Evolutionary conservation across 2,329 filamentous ascomycete species (phyloP), one percentile per base, ranked within the genome.

Genomic region (Lachnellula arida): DNA sequence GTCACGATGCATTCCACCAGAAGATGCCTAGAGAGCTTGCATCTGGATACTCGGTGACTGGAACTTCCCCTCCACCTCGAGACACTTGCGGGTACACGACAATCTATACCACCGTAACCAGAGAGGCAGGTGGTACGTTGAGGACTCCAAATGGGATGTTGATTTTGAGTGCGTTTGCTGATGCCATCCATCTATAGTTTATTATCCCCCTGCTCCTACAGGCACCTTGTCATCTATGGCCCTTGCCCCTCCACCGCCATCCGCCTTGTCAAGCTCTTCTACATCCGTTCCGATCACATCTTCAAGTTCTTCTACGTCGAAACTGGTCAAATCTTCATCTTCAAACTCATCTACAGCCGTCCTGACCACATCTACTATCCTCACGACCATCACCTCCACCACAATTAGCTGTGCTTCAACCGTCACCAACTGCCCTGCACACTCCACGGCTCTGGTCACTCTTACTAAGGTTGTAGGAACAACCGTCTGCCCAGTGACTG

Each of bases 71-170:
- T 12, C 22, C 14, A 14, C 9, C 44, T 23, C 15, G 15, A 35
- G 71, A 78, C 60, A 72, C 74, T 53, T 91, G 87, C 71, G 80
- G 80, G 60, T 93, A 88, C 81, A 87, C 81, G 63, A 91, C 88
- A 71, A 83, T 87, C 77, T 87, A 85, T 74, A 81, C 81, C 72
- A 89, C 86, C 69, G 80, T 82, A 75, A 85, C 81, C 66, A 88
- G 87, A 69, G 77, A 82, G 69, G 74, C 83, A 54, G 87, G 82
- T 63, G 75, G 87, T 89, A 81, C 56, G 80, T 77, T 47, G 48
- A 28, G 40, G 25, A 17, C 40, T 49, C 3, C 52, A 34, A 35
- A 76, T 47, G 49, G n/a, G 15, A 34, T 52, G 2, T 49, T n/a
- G 35, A 25, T 46, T 14, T 17, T 19, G 39, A 56, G 25, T 23